Conservation (phyloP, 1,139 yeast genomes). For the Sugiyamaella grinbergsii region DNA sequence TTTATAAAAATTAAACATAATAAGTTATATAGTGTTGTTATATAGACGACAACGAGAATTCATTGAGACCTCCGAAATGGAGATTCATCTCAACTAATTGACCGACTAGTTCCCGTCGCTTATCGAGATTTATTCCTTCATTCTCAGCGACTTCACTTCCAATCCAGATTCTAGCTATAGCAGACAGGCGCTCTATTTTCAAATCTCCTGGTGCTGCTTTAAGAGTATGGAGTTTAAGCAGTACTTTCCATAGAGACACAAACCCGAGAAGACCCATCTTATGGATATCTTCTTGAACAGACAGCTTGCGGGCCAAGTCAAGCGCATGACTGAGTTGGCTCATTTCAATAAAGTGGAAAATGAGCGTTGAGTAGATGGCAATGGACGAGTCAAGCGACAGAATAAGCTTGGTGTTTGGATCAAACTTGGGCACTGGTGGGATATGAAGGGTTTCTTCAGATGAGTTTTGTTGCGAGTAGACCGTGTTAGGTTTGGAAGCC, state of each 20-base stretch:
- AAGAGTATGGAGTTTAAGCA: conserved; percentile 23
- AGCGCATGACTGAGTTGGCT: conserved; percentile 29
- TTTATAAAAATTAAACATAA: neutral
- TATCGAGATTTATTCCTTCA: conserved; percentile 36
- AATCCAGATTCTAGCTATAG: conserved; percentile 42
- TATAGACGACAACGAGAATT: neutral
- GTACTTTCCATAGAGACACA: conserved; percentile 36
- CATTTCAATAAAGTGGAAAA: conserved; percentile 31
- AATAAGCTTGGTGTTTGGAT: conserved; percentile 17
- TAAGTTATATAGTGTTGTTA: neutral
- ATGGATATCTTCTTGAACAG: conserved; percentile 27
- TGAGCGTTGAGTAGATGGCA: conserved; percentile 37
- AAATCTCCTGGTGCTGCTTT: conserved; percentile 24
- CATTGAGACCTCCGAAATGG: conserved; percentile 37
- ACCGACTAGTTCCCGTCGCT: conserved; percentile 40
- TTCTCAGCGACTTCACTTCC: conserved; percentile 43
- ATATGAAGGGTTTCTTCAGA: conserved; percentile 20
- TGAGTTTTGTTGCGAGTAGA: conserved; percentile 10
- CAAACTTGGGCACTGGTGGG: conserved; percentile 15
- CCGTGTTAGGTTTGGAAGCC: neutral
- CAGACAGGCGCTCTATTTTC: conserved; percentile 36
- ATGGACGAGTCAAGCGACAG: conserved; percentile 35
- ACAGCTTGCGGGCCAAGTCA: conserved; percentile 29
- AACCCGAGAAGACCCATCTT: conserved; percentile 43
- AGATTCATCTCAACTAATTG: conserved; percentile 39